Percentiles rank a stretch among this genome's conserved stretches.
phyloP scores from a whole-genome alignment of 2,329 filamentous ascomycete genomes.

The Mycosphaerelloides madeirae region DNA sequence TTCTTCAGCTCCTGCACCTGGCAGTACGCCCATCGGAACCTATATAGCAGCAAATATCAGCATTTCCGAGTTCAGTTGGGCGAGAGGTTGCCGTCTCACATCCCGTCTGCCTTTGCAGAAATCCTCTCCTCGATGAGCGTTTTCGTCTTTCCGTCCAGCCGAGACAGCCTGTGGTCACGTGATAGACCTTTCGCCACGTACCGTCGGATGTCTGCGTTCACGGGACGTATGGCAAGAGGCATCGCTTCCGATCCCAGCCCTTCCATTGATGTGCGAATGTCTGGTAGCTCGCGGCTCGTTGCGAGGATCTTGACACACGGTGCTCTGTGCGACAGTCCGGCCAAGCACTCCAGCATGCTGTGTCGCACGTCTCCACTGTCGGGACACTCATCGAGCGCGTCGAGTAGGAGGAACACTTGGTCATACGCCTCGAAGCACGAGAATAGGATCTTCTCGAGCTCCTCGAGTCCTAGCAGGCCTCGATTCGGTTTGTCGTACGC shows the following conservation, averaged over 20 bases:
- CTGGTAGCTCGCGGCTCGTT: constrained; percentile 20
- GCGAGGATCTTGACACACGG: constrained; percentile 15
- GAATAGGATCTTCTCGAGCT: constrained; percentile 19
- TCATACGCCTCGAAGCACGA: constrained; percentile 11
- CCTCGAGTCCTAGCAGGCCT: constrained; percentile 10
- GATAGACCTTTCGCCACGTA: constrained; percentile 15
- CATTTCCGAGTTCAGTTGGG: neutral
- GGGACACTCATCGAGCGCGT: constrained; percentile 34
- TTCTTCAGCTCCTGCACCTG: constrained; percentile 24
- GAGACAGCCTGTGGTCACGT: constrained; percentile 11
- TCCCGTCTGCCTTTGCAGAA: constrained; percentile 20
- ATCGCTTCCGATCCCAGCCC: constrained; percentile 6
- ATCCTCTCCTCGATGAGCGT: constrained; percentile 19
- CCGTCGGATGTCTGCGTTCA: constrained; percentile 17
- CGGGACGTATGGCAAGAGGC: constrained; percentile 1
- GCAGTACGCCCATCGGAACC: constrained; percentile 28
- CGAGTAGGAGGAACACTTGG: constrained; percentile 31
- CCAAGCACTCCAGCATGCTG: constrained; percentile 9
- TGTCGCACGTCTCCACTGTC: constrained; percentile 15
- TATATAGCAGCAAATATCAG: constrained; percentile 6
- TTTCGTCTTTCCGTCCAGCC: constrained; percentile 9
- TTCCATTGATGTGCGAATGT: constrained; percentile 17
- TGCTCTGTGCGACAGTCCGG: constrained; percentile 11
- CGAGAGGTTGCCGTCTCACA: constrained; percentile 16
- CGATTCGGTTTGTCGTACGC: constrained; percentile 9